These are phyloP conservation scores for Clitoria ternatea DNA, from an alignment of 306 rosid species.

Conservation along the genomic window DNA sequence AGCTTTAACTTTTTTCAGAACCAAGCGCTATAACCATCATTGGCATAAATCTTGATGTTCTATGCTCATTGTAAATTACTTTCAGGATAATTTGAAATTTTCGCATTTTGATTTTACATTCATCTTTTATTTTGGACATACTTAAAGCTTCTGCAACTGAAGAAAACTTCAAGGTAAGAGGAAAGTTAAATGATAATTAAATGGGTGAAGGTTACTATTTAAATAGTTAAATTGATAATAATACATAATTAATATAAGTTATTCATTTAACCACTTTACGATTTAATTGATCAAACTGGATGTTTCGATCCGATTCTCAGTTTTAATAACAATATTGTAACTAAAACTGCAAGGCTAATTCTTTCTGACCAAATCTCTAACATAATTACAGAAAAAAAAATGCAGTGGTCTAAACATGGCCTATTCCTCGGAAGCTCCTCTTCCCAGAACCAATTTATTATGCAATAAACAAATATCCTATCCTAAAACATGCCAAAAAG, in stretches of 20 bases:
- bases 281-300: too few relatives aligned
- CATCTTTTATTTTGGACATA: background rate
- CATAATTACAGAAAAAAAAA: conserved; percentile 16
- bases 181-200: background rate
- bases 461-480: conserved; percentile 2
- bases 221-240: too few relatives aligned
- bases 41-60: background rate
- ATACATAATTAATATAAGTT: too few relatives aligned
- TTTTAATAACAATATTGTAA: too few relatives aligned
- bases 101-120: background rate
- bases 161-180: conserved; percentile 4
- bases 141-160: conserved; percentile 7
- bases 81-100: background rate
- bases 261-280: too few relatives aligned
- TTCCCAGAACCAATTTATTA: conserved; percentile 8
- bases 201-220: too few relatives aligned
- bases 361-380: background rate
- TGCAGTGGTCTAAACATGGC: conserved; percentile 3
- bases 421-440: conserved; percentile 1
- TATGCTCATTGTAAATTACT: too few relatives aligned
- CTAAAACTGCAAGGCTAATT: background rate
- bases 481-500: conserved; percentile 5
- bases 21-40: background rate
- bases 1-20: background rate
- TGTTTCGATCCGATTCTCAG: too few relatives aligned